Evolutionary conservation across 768 basidiomycete species (phyloP), one percentile per base, ranked within the genome.

Genomic region (Boletus rubescentipes): DNA sequence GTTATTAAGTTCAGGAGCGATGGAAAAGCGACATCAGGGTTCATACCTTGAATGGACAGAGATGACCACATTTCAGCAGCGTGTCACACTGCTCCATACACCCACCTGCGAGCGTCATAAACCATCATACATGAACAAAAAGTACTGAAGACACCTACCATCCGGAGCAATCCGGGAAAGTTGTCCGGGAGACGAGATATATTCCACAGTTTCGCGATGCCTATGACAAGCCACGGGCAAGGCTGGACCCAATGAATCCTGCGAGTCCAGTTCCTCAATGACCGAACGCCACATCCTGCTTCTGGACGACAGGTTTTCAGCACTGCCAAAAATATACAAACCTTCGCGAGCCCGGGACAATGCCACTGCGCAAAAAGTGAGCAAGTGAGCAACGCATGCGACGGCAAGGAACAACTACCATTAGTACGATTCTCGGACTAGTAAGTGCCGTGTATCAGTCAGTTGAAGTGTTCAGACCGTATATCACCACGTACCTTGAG

Each of bases 291-390:
- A 91, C 69, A 85, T 86, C 10, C 63, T 46, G 53, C 79, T 83
- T 51, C 70, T 74, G 15, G 74, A 68, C 5, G 78, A 70, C 39
- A 88, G 63, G 38, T 83, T 79, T 0, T 75, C 65, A 0, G 85
- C 81, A 49, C 89, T 89, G 21, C 90, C 89, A 4, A 91, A 69
- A 31, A 92, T 80, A 61, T 78, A 91, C 2, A 92, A 71, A 5
- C 89, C 89, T 55, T 91, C 82, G 45, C 81, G 79, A 5, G 89
- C 89, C 20, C 89, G 77, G 20, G 88, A 89, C 5, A 91, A 66
- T 0, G 90, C 87, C 38, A 91, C 89, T 77, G 55, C 18, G 20
- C 31, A 49, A 52, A 9, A 46, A 34, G 35, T 34, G 10, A 51
- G 57, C 23, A n/a, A 30, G n/a, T 5, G 1, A 32, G 20, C 3